A percentile compares a stretch with the other conserved stretches of the same genome.
Conservation (phyloP, 768 basidiomycete species). For the Panaeolus papilionaceus region DNA sequence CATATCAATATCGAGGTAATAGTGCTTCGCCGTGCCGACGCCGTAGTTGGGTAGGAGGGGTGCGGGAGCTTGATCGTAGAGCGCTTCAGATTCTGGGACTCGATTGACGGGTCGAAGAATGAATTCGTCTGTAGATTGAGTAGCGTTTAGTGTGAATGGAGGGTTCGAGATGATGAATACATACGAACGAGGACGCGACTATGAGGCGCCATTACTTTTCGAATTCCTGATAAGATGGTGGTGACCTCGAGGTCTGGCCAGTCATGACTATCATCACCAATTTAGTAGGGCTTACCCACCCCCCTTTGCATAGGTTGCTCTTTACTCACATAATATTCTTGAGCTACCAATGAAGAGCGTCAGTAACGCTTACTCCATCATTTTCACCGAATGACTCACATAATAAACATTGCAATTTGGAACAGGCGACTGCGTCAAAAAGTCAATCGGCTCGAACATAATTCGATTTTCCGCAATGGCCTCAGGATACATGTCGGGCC, state of each 20-base stretch:
- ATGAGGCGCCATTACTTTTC: conserved; percentile 38
- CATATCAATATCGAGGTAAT: conserved; percentile 54
- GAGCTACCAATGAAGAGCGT: neutral
- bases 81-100: conserved; percentile 10
- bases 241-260: conserved; percentile 17
- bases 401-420: conserved; percentile 47
- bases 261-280: neutral
- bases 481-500: conserved; percentile 42
- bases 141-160: neutral
- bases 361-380: neutral
- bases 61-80: conserved; percentile 40
- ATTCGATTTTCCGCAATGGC: conserved; percentile 41
- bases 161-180: conserved; percentile 10
- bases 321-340: neutral
- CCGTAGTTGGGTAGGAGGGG: conserved; percentile 57
- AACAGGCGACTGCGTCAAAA: conserved; percentile 44
- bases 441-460: conserved; percentile 44
- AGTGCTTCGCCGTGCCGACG: conserved; percentile 43
- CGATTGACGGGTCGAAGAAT: conserved; percentile 38
- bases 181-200: conserved; percentile 42
- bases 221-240: conserved; percentile 37
- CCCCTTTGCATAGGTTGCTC: neutral
- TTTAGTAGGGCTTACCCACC: neutral
- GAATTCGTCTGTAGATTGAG: conserved; percentile 38
- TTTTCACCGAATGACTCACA: neutral